Conservation (phyloP, 352 stramenopile species). For the Pythium volutum region DNA sequence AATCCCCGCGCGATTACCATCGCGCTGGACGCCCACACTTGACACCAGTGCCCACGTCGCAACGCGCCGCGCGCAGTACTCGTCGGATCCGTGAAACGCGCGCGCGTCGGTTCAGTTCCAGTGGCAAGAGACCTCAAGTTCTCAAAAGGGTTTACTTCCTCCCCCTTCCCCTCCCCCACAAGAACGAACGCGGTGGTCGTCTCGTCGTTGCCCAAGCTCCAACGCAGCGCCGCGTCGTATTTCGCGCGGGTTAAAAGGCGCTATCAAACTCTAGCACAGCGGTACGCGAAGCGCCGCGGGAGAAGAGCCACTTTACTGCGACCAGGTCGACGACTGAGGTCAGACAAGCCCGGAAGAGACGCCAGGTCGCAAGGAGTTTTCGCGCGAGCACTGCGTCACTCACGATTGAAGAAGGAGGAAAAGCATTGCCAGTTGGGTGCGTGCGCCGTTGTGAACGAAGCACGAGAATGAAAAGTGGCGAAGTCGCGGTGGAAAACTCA, state of each 20-base stretch:
- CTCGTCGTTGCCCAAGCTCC: neutral
- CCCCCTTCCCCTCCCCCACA: neutral
- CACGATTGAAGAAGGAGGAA: conserved; percentile 3
- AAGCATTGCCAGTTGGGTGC: neutral
- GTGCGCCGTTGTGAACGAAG: neutral
- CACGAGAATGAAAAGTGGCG: conserved; percentile 29
- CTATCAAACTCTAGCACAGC: neutral
- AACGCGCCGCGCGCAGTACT: neutral
- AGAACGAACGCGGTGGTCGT: neutral
- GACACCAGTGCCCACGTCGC: neutral
- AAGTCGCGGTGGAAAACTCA: conserved; percentile 44
- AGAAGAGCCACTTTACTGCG: conserved; percentile 7
- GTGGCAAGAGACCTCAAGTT: conserved; percentile 2
- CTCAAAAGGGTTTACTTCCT: neutral
- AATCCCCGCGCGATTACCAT: neutral
- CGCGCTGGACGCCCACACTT: neutral
- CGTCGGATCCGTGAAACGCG: neutral
- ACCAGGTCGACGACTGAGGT: conserved; percentile 5
- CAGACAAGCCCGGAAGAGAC: conserved; percentile 5
- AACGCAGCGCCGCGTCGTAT: neutral
- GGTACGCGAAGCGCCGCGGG: conserved; percentile 11
- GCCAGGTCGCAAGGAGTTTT: conserved; percentile 18
- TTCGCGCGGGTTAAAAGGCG: neutral
- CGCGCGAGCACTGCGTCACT: neutral
- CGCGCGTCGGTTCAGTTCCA: conserved; percentile 5